Conservation (phyloP, 2,329 filamentous ascomycete genomes). For the Colletotrichum eremochloae region DNA sequence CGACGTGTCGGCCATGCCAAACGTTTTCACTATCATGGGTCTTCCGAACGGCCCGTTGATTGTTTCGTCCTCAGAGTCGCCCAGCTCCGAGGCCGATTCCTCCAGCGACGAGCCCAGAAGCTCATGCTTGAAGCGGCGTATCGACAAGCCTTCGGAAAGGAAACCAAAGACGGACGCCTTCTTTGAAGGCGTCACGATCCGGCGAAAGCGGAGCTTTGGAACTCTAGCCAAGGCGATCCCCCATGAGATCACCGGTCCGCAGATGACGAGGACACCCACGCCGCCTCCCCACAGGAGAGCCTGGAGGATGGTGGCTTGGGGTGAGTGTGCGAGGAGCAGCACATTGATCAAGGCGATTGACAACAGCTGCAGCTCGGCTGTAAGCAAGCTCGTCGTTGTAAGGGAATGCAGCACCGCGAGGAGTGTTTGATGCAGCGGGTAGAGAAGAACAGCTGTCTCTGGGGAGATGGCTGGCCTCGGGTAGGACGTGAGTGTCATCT, state of each 20-base stretch:
- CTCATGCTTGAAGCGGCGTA: conserved; percentile 61
- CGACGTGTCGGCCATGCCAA: conserved; percentile 44
- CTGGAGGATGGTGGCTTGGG: conserved; percentile 88
- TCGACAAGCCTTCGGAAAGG: conserved; percentile 58
- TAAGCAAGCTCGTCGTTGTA: conserved; percentile 88
- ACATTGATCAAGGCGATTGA: conserved; percentile 87
- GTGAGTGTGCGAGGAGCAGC: conserved; percentile 80
- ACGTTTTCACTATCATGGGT: conserved; percentile 48
- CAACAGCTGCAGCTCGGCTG: conserved; percentile 88
- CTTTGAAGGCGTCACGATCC: conserved; percentile 57
- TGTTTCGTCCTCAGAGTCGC: conserved; percentile 48
- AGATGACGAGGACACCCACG: conserved; percentile 78
- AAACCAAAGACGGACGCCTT: conserved; percentile 55
- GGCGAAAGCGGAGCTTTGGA: conserved; percentile 89
- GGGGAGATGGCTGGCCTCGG: conserved; percentile 55
- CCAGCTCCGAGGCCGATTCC: conserved; percentile 51
- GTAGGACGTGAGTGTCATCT: background rate
- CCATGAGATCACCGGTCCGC: conserved; percentile 82
- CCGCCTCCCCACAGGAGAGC: conserved; percentile 89
- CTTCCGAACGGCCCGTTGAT: conserved; percentile 25
- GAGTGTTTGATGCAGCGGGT: conserved; percentile 85
- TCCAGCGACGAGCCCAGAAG: conserved; percentile 50
- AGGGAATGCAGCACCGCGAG: conserved; percentile 81
- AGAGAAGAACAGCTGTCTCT: conserved; percentile 76
- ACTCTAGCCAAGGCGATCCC: conserved; percentile 88